Base-by-base conservation (phyloP, 2,329 filamentous ascomycete species). In the Dactylonectria macrodidyma region DNA sequence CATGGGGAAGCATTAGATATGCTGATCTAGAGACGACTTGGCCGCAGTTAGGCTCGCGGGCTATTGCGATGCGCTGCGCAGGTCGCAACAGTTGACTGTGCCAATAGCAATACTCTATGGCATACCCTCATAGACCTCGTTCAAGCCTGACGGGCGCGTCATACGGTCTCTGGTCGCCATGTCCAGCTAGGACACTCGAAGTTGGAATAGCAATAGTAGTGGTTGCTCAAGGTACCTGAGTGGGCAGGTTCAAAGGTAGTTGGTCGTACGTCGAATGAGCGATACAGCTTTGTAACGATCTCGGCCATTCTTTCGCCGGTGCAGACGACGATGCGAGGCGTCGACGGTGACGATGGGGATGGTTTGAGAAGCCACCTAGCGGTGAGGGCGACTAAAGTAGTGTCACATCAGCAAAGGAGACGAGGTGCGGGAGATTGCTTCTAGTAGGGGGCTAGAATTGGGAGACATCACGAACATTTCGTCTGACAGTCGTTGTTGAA, bases 401-500 rank as follows among this genome's bases (percentile, higher is more conserved):
- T 56, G 9, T 47, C 16, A 57, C 56, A 65, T 75, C 44, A 75
- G 71, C 59, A 62, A 62, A 59, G 48, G 50, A 61, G 54, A 56
- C 48, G 50, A 48, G 56, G 14, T n/a, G 41, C 6, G 57, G 51
- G n/a, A 26, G 26, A 1, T 9, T 38, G 38, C 12, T 12, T 30
- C 26, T 16, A 41, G 38, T 41, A 12, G 38, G 12, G 38, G 14
- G 38, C 38, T 41, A 41, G 16, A 41, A 16, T 14, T 14, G 16
- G n/a, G 41, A 44, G 3, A 26, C 46, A 16, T 36, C 14, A 75
- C 81, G 72, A 73, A 92, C 91, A 84, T 84, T 94, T 95, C 0
- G 92, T 94, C 78, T 95, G 92, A 78, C 93, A 95, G 76, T 95
- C 92, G 69, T 92, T 88, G 78, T 89, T 94, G 41, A 95, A 84